These are phyloP conservation scores for Fusarium nisikadoi DNA, from an alignment of 2,329 filamentous ascomycete genomes.

Conservation along the genomic window DNA sequence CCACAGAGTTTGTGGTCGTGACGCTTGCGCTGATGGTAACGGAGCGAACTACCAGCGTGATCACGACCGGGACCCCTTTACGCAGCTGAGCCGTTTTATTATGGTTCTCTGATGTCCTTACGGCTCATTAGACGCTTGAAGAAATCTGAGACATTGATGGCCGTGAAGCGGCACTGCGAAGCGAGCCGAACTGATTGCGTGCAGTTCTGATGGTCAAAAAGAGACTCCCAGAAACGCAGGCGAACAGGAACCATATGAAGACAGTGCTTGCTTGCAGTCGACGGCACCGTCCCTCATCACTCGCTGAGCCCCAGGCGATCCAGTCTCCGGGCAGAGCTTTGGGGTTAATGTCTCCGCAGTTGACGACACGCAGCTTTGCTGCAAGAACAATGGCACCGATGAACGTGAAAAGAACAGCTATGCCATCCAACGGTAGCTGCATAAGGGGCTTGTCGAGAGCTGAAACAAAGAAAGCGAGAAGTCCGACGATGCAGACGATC, in stretches of 20 bases:
- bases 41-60: not conserved
- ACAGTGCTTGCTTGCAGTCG: slow-evolving; percentile 79
- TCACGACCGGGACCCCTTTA: not conserved
- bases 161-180: slow-evolving; percentile 51
- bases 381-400: slow-evolving; percentile 76
- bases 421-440: slow-evolving; percentile 65
- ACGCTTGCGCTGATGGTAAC: not conserved
- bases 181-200: slow-evolving; percentile 57
- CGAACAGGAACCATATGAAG: slow-evolving; percentile 84
- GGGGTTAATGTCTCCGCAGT: slow-evolving; percentile 67
- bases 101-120: not conserved
- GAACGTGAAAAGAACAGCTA: slow-evolving; percentile 75
- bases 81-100: not conserved
- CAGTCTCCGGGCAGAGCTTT: slow-evolving; percentile 55
- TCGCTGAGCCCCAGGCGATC: slow-evolving; percentile 70
- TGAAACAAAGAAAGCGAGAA: slow-evolving; percentile 66
- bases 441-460: slow-evolving; percentile 62
- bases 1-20: not conserved
- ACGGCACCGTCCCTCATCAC: slow-evolving; percentile 74
- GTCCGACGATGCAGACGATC: slow-evolving; percentile 72
- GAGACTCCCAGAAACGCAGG: slow-evolving; percentile 66
- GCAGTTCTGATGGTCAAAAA: slow-evolving; percentile 66
- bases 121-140: slow-evolving; percentile 53
- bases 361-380: slow-evolving; percentile 73
- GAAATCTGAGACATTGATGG: slow-evolving; percentile 68